Base-by-base conservation (phyloP, 2,329 filamentous ascomycete species). In the Pseudogymnoascus sp. region DNA sequence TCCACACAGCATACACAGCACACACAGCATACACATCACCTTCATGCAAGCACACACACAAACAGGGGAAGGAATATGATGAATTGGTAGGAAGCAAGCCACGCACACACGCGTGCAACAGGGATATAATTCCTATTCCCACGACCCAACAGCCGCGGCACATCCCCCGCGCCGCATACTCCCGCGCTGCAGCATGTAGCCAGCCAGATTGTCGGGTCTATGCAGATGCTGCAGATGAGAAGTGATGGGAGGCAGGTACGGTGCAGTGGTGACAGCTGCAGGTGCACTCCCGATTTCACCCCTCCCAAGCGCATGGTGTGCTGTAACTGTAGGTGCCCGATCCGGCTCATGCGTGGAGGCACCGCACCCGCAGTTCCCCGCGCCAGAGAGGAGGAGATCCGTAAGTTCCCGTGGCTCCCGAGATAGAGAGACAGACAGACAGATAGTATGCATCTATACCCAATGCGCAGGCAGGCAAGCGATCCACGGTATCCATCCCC, bases 121-220 rank as follows among this genome's bases (percentile, higher is more conserved):
- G 23, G 23, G 23, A 26, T 26, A 26, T 26, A 26, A 23, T 23
- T 23, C 23, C 2, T 4, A 26, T 26, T 26, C 23, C 23, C 23
- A 26, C 23, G 5, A 26, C 23, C 23, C 23, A 26, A 42, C n/a
- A 42, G 39, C 51, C 51, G 51, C 31, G 51, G 60, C 8, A 26
- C 60, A 12, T 16, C 31, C 29, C 18, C 26, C 57, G 34, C 59
- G 23, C 26, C 57, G 34, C 59, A 39, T 40, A 14, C 59, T 26
- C 57, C 57, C 57, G 31, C 31, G 29, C 29, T 36, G 18, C 57
- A n/a, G 8, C 7, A 36, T 61, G n/a, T 2, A 16, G 23, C 34
- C 4, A 21, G 67, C 62, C 67, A 69, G 26, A 8, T 23, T 23
- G 26, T 26, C 26, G 51, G 26, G 31, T 18, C 21, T 26, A 29